These are phyloP conservation scores for Papiliotrema fonsecae DNA, from an alignment of 1,284 basidiomycete genomes.

Conservation along the genomic window DNA sequence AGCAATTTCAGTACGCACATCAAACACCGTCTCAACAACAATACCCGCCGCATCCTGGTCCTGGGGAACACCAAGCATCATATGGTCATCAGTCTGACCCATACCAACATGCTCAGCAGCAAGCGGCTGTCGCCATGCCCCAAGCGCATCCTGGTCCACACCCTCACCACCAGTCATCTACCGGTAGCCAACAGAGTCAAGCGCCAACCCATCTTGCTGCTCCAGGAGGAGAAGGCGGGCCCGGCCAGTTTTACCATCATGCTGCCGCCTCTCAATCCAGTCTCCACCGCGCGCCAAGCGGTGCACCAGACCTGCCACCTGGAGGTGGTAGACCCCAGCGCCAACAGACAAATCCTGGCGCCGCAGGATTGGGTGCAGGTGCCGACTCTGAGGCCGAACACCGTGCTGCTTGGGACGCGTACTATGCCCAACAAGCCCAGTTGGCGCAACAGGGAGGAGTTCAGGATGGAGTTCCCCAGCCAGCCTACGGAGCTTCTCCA, in stretches of 20 bases:
- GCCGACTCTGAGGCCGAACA: conserved; percentile 31
- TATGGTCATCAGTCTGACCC: conserved; percentile 14
- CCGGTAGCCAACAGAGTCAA: conserved; percentile 1
- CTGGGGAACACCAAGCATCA: conserved; percentile 5
- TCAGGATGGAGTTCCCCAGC: conserved; percentile 5
- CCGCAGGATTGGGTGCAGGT: conserved; percentile 32
- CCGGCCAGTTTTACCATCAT: conserved; percentile 16
- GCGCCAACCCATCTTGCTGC: conserved; percentile 14
- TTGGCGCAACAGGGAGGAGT: conserved; percentile 14
- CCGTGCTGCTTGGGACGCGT: conserved; percentile 45
- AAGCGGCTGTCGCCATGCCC: conserved; percentile 18
- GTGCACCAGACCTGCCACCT: conserved; percentile 27
- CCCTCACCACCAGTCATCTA: conserved; percentile 5
- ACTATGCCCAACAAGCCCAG: conserved; percentile 39
- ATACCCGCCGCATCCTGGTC: conserved; percentile 4
- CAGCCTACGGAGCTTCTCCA: conserved; percentile 23
- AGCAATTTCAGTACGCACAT: conserved; percentile 1
- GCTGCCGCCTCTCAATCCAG: conserved; percentile 7
- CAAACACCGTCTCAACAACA: conserved; percentile 11
- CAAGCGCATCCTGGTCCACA: conserved; percentile 22
- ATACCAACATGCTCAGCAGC: conserved; percentile 11
- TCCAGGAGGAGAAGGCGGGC: conserved; percentile 8
- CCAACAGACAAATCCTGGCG: conserved; percentile 30
- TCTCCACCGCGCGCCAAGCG: conserved; percentile 17
- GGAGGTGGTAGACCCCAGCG: conserved; percentile 12